Evolutionary conservation across 2,329 filamentous ascomycete species (phyloP).

Genomic region (Dactylellina sp.): DNA sequence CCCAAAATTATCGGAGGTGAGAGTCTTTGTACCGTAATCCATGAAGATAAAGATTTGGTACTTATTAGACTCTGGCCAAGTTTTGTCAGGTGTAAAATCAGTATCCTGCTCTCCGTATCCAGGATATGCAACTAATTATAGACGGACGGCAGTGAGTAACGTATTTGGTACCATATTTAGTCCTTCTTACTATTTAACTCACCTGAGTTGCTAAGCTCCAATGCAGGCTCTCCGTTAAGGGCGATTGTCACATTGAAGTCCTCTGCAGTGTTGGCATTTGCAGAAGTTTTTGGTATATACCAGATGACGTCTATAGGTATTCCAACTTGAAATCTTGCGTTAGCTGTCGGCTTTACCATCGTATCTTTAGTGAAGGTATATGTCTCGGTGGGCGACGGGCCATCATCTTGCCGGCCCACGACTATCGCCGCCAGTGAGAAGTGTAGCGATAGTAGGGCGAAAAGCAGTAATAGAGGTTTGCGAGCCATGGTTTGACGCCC

Average conservation of each 20-base stretch:
- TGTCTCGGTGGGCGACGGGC: constrained; percentile 23
- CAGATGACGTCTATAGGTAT: constrained; percentile 38
- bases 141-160: background rate
- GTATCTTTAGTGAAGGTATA: constrained; percentile 50
- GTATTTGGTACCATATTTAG: background rate
- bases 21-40: constrained; percentile 38
- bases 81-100: constrained; percentile 27
- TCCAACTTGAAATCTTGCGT: constrained; percentile 43
- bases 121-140: constrained; percentile 31
- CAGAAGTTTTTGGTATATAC: constrained; percentile 39
- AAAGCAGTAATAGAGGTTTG: background rate
- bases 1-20: constrained; percentile 38
- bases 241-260: constrained; percentile 49
- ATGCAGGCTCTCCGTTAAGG: constrained; percentile 20
- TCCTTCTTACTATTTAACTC: background rate
- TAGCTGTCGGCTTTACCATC: constrained; percentile 37
- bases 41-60: constrained; percentile 50
- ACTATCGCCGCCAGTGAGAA: constrained; percentile 19
- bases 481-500: constrained; percentile 11
- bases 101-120: constrained; percentile 45
- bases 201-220: constrained; percentile 31
- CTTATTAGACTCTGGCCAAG: constrained; percentile 47
- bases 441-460: constrained; percentile 9
- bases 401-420: background rate
- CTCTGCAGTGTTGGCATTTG: constrained; percentile 29